Percentiles rank a stretch among this genome's conserved stretches.
phyloP scores from a whole-genome alignment of 345 rosid species.

The Acer negundo region DNA sequence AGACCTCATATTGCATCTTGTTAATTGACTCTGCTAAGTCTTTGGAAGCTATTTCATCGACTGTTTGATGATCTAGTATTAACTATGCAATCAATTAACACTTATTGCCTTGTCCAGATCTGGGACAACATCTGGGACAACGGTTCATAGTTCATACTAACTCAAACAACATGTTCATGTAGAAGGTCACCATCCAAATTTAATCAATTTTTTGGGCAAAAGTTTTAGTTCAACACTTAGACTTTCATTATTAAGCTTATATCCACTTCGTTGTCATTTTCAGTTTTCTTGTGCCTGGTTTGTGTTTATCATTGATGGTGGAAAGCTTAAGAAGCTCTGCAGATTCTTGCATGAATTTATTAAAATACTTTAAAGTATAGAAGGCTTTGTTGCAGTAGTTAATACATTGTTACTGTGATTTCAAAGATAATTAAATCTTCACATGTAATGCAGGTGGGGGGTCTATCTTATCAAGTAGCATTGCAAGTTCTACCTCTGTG shows the following conservation, averaged over 20 bases:
- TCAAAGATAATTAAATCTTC: conserved; percentile 5
- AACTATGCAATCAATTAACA: not conserved
- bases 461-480: conserved; percentile 62
- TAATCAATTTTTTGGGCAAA: not conserved
- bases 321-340: not conserved
- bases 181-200: not conserved
- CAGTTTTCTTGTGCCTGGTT: not conserved
- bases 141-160: not conserved
- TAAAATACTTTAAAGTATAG: not conserved
- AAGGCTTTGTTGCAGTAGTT: not conserved
- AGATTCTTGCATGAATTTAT: not conserved
- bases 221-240: not conserved
- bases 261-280: not conserved
- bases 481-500: conserved; percentile 75
- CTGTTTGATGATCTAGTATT: not conserved
- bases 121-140: not conserved
- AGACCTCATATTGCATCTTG: not conserved
- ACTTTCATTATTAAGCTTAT: not conserved
- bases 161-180: not conserved
- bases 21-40: not conserved
- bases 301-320: not conserved
- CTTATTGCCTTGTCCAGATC: not conserved
- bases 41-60: not conserved
- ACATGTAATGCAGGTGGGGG: conserved; percentile 54
- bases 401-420: not conserved